These are phyloP conservation scores for Aphanomyces astaci DNA, from an alignment of 352 stramenopile genomes.

Conservation along the genomic window DNA sequence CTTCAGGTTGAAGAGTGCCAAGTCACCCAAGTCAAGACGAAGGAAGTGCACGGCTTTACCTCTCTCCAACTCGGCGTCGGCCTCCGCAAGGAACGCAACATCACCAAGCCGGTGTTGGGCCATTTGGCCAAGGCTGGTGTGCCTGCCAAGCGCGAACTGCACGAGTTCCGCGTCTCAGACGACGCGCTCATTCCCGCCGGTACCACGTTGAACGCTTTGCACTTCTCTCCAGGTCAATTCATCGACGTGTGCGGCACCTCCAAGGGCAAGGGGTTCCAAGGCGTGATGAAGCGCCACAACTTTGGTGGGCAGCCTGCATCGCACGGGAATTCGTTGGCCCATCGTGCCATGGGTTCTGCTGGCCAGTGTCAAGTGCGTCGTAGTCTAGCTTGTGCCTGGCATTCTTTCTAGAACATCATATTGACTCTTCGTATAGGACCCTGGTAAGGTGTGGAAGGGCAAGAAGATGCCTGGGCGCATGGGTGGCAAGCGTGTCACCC, in stretches of 20 bases:
- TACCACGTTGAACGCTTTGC: constrained; percentile 89
- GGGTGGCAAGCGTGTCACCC: constrained; percentile 90
- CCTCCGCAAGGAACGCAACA: constrained; percentile 93
- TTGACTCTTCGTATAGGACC: constrained; percentile 50
- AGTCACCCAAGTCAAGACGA: constrained; percentile 94
- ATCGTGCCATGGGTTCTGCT: constrained; percentile 94
- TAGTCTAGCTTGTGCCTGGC: too few species aligned
- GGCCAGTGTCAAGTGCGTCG: constrained; percentile 88
- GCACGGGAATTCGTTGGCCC: constrained; percentile 97
- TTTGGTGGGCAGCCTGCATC: constrained; percentile 95
- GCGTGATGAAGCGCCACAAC: constrained; percentile 98
- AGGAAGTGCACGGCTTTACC: constrained; percentile 90
- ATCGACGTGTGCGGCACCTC: constrained; percentile 94
- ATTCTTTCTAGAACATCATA: neutral
- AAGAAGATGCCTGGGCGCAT: constrained; percentile 99
- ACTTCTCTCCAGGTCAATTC: constrained; percentile 98
- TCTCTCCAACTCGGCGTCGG: constrained; percentile 94
- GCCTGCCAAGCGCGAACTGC: constrained; percentile 89
- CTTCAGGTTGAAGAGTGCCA: constrained; percentile 88
- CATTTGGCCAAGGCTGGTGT: constrained; percentile 90
- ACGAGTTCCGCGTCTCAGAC: constrained; percentile 92
- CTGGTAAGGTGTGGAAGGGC: constrained; percentile 98
- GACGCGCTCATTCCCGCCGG: constrained; percentile 83
- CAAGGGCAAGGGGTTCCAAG: constrained; percentile 87
- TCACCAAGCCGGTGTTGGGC: constrained; percentile 88